A percentile compares a stretch with the other conserved stretches of the same genome.
Evolutionary conservation across 2,329 filamentous ascomycete genomes (phyloP).

Genomic region (Penicillium brasilianum): DNA sequence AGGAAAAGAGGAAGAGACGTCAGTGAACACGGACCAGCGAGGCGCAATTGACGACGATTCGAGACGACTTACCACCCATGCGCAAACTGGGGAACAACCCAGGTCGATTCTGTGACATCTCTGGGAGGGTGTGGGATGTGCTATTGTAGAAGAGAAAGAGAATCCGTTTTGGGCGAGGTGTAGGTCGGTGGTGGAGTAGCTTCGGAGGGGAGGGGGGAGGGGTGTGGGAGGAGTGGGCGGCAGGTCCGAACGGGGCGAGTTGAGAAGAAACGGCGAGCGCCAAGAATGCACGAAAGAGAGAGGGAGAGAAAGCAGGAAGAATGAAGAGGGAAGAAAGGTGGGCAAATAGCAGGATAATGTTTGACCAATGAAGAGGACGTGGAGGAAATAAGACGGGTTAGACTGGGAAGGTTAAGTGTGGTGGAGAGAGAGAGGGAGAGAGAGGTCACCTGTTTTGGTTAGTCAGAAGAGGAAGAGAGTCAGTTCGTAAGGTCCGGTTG

Average conservation of each 20-base stretch:
- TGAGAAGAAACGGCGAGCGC: conserved; percentile 44
- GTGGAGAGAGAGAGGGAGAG: background rate
- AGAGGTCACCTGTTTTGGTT: conserved; percentile 4
- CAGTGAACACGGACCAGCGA: conserved; percentile 23
- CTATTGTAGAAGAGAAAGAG: conserved; percentile 54
- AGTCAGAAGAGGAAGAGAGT: background rate
- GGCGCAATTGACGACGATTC: conserved; percentile 28
- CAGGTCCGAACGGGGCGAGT: conserved; percentile 41
- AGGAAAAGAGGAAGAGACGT: conserved; percentile 18
- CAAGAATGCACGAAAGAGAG: conserved; percentile 39
- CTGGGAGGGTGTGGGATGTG: conserved; percentile 36
- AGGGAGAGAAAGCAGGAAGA: conserved; percentile 20
- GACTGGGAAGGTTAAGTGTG: conserved; percentile 18
- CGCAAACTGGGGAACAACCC: conserved; percentile 85
- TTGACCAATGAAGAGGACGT: conserved; percentile 21
- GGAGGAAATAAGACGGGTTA: conserved; percentile 21
- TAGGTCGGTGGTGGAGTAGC: conserved; percentile 40
- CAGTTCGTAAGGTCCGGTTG: background rate
- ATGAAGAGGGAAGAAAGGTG: conserved; percentile 27
- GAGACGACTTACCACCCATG: conserved; percentile 91
- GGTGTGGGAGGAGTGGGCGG: conserved; percentile 41
- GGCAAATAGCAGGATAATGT: conserved; percentile 30
- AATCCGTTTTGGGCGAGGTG: conserved; percentile 60
- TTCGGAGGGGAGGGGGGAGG: conserved; percentile 33
- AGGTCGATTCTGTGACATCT: conserved; percentile 90